Evolutionary conservation across 176 grass and related monocot species (phyloP).

Genomic region (Triticum timopheevii): DNA sequence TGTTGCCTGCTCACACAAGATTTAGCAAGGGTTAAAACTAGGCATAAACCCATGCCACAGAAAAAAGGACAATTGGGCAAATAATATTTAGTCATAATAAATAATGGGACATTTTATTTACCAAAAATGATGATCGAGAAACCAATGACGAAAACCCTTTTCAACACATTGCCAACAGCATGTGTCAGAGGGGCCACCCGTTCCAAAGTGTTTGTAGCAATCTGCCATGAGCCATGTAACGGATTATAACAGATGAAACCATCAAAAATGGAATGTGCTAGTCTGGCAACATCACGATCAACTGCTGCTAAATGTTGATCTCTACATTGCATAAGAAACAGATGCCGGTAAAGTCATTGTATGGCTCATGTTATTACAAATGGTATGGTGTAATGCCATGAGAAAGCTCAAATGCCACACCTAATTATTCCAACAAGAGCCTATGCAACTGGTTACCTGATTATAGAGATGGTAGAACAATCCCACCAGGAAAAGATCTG

Average conservation of each 20-base stretch:
- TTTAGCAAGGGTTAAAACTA: slow-evolving; percentile 31
- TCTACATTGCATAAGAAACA: background rate
- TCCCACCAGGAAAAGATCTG: slow-evolving; percentile 90
- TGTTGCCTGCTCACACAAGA: slow-evolving; percentile 73
- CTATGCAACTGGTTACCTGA: slow-evolving; percentile 58
- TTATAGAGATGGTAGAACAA: slow-evolving; percentile 99
- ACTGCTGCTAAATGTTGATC: slow-evolving; percentile 23
- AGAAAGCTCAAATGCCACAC: slow-evolving; percentile 6
- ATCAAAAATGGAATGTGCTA: background rate
- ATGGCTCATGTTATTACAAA: background rate
- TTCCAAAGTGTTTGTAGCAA: slow-evolving; percentile 97
- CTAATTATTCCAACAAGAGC: slow-evolving; percentile 3
- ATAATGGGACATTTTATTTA: slow-evolving; percentile 23
- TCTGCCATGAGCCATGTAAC: slow-evolving; percentile 44
- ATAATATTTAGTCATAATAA: slow-evolving; percentile 22
- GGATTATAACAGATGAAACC: slow-evolving; percentile 13
- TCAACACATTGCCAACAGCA: slow-evolving; percentile 97
- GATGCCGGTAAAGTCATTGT: background rate
- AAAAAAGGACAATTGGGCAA: slow-evolving; percentile 19
- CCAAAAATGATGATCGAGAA: slow-evolving; percentile 89
- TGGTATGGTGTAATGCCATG: background rate
- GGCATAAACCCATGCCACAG: background rate
- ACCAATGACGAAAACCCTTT: slow-evolving; percentile 98
- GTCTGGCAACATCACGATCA: slow-evolving; percentile 8
- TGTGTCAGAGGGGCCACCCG: slow-evolving; percentile 95